Evolutionary conservation across 345 rosid genomes (phyloP).

Genomic region (Xanthoceras sorbifolium): DNA sequence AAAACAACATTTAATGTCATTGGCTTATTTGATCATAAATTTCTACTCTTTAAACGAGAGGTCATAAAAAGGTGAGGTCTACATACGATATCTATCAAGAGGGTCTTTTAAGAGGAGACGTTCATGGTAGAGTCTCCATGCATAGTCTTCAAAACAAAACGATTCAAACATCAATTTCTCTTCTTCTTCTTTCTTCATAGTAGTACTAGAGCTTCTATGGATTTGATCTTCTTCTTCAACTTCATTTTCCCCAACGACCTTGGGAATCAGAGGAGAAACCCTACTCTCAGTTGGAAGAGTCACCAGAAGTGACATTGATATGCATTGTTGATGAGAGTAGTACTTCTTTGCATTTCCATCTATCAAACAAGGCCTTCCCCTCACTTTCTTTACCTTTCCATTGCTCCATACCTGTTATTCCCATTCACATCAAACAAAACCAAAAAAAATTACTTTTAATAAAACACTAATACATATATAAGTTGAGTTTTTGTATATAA

Average conservation of each 20-base stretch:
- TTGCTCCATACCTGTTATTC: conserved; percentile 82
- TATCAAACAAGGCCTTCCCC: conserved; percentile 53
- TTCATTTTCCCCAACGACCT: conserved; percentile 1
- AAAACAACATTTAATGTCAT: too few relatives aligned
- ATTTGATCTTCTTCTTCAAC: conserved; percentile 28
- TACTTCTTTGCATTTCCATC: conserved; percentile 20
- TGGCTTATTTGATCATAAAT: too few relatives aligned
- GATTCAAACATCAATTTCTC: conserved; percentile 42
- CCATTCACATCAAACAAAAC: too few relatives aligned
- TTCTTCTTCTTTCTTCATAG: not conserved
- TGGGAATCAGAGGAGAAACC: conserved; percentile 50
- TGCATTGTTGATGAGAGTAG: conserved; percentile 17
- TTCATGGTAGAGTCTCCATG: conserved; percentile 75
- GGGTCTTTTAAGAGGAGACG: conserved; percentile 70
- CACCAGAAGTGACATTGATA: conserved; percentile 61
- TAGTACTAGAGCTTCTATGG: not conserved
- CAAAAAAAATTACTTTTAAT: too few relatives aligned
- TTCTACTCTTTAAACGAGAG: too few relatives aligned
- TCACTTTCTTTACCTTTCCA: conserved; percentile 70
- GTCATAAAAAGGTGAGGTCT: too few relatives aligned
- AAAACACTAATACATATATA: too few relatives aligned
- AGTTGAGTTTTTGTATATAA: too few relatives aligned
- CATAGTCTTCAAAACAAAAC: conserved; percentile 74
- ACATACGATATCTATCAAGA: conserved; percentile 55
- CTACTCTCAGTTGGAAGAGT: conserved; percentile 57